A percentile compares a stretch with the other conserved stretches of the same genome.
Conservation (phyloP, 1,284 basidiomycete genomes). For the Mycena citricolor region DNA sequence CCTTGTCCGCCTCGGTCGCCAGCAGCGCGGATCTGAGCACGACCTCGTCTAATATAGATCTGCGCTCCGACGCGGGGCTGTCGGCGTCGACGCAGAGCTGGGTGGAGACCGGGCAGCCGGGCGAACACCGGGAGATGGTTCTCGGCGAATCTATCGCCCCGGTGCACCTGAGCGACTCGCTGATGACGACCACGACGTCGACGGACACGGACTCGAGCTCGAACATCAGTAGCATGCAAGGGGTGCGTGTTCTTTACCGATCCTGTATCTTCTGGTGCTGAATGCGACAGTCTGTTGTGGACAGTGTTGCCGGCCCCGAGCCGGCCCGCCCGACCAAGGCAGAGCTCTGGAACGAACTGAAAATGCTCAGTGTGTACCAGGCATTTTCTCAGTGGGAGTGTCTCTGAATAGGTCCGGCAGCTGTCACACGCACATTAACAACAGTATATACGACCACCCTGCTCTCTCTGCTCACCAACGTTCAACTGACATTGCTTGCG, state of each 20-base stretch:
- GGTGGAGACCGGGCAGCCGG: slow-evolving; percentile 41
- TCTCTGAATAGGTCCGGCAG: slow-evolving; percentile 38
- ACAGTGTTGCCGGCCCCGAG: slow-evolving; percentile 31
- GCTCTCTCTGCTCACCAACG: slow-evolving; percentile 76
- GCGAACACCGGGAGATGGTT: slow-evolving; percentile 28
- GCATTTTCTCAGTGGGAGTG: slow-evolving; percentile 9
- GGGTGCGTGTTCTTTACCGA: slow-evolving; percentile 27
- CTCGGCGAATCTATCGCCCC: slow-evolving; percentile 24
- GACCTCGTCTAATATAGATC: slow-evolving; percentile 23
- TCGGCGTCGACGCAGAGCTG: slow-evolving; percentile 42
- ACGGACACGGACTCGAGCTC: slow-evolving; percentile 27
- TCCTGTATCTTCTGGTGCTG: not conserved
- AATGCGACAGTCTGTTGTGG: slow-evolving; percentile 28
- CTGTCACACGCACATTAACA: slow-evolving; percentile 85
- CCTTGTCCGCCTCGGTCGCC: slow-evolving; percentile 16
- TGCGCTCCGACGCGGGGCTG: slow-evolving; percentile 19
- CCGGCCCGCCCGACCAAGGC: slow-evolving; percentile 48
- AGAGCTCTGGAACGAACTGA: slow-evolving; percentile 83
- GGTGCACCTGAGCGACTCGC: slow-evolving; percentile 31
- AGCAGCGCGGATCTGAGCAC: slow-evolving; percentile 21
- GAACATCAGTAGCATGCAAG: slow-evolving; percentile 17
- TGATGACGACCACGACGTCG: slow-evolving; percentile 33
- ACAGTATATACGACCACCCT: slow-evolving; percentile 81
- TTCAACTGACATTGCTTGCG: slow-evolving; percentile 85
- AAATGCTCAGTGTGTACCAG: slow-evolving; percentile 64